These are phyloP conservation scores for Dissophora globulifera DNA, from an alignment of 192 early-diverging fungal genomes.

Conservation along the genomic window DNA sequence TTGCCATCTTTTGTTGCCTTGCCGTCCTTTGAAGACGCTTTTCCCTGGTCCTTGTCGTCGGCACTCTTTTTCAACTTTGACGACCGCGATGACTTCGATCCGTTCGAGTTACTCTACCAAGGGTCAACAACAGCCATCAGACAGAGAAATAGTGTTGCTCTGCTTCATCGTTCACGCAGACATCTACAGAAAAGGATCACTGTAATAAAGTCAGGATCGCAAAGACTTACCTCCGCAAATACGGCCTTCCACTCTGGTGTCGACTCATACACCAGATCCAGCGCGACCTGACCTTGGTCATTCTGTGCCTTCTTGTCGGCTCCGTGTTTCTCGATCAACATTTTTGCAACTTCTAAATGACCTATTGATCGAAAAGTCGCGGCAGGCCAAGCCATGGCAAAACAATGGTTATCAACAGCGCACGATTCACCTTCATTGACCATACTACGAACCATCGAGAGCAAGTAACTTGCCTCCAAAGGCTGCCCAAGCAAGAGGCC, in stretches of 20 bases:
- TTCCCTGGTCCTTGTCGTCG: conserved; percentile 13
- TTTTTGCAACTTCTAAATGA: conserved; percentile 73
- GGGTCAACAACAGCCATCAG: background rate
- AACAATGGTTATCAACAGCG: too few species aligned
- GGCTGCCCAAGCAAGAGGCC: conserved; percentile 92
- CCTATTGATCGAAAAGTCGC: conserved; percentile 28
- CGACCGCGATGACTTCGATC: conserved; percentile 15
- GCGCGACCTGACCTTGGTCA: conserved; percentile 77
- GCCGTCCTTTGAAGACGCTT: conserved; percentile 15
- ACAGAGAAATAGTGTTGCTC: too few species aligned
- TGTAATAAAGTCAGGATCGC: too few species aligned
- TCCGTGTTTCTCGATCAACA: conserved; percentile 79
- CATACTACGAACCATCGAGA: too few species aligned
- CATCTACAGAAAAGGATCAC: too few species aligned
- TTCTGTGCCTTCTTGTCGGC: conserved; percentile 84
- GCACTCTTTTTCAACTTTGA: conserved; percentile 22
- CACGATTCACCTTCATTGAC: too few species aligned
- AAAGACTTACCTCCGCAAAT: conserved; percentile 53
- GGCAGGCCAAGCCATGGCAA: too few species aligned
- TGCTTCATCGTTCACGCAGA: too few species aligned
- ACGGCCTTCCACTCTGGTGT: conserved; percentile 62
- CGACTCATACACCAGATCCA: conserved; percentile 81
- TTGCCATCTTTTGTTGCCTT: conserved; percentile 21
- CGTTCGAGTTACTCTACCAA: background rate
- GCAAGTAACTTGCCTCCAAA: conserved; percentile 74